phyloP scores from a whole-genome alignment of 2,329 filamentous ascomycete genomes.

The Colletotrichum truncatum region DNA sequence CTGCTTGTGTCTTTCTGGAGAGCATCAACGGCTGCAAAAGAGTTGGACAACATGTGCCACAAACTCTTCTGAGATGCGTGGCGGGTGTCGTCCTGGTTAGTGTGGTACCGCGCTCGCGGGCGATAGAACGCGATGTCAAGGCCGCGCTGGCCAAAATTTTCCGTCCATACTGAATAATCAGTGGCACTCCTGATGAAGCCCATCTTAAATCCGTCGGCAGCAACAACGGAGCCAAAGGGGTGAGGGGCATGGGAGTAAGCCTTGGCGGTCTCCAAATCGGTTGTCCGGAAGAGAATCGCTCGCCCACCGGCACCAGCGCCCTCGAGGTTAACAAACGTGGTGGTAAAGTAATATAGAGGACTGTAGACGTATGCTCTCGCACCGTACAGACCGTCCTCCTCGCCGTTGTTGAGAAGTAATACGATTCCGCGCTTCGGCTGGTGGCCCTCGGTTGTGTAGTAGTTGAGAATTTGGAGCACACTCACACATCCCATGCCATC shows the following conservation, averaged over 20 bases:
- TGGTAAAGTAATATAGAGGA: slow-evolving; percentile 80
- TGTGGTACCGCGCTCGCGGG: slow-evolving; percentile 89
- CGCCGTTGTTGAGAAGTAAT: slow-evolving; percentile 91
- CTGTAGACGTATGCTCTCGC: slow-evolving; percentile 86
- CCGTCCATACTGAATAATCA: slow-evolving; percentile 86
- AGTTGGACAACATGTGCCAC: slow-evolving; percentile 95
- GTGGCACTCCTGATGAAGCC: slow-evolving; percentile 86
- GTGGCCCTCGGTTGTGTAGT: slow-evolving; percentile 79
- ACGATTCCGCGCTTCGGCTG: slow-evolving; percentile 84
- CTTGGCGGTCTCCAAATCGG: slow-evolving; percentile 85
- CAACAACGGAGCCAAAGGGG: slow-evolving; percentile 86
- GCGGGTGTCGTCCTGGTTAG: slow-evolving; percentile 83
- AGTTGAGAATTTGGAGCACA: slow-evolving; percentile 83
- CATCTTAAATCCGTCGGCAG: slow-evolving; percentile 83
- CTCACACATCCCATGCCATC: slow-evolving; percentile 92
- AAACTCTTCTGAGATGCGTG: slow-evolving; percentile 78
- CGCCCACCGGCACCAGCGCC: slow-evolving; percentile 92
- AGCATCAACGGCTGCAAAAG: slow-evolving; percentile 76
- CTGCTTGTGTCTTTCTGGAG: slow-evolving; percentile 75
- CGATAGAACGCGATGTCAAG: slow-evolving; percentile 93
- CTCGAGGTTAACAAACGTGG: slow-evolving; percentile 94
- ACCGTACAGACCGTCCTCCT: slow-evolving; percentile 92
- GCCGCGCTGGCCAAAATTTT: slow-evolving; percentile 78
- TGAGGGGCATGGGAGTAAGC: slow-evolving; percentile 77
- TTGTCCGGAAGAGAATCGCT: slow-evolving; percentile 86